phyloP scores from a whole-genome alignment of 805 yeast species.

The Candida tibetensis region DNA sequence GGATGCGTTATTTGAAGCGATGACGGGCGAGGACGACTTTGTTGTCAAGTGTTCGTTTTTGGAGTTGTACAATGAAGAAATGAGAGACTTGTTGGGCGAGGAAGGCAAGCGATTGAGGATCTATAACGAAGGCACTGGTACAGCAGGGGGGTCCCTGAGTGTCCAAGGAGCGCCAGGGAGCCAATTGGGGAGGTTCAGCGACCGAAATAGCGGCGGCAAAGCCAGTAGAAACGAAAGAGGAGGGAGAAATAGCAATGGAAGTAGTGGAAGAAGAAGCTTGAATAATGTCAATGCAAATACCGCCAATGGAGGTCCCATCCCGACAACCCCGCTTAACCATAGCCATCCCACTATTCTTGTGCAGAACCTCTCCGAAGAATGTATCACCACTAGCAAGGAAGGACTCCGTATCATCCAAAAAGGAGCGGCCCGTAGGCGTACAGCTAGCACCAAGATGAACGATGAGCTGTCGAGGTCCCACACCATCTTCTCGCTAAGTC shows the following conservation, averaged over 20 bases:
- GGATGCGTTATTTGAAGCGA: conserved; percentile 47
- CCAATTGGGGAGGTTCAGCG: neutral
- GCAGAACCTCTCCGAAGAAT: conserved; percentile 63
- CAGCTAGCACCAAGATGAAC: conserved; percentile 72
- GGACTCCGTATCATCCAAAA: conserved; percentile 54
- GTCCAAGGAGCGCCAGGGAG: neutral
- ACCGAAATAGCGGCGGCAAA: neutral
- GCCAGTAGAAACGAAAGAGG: too few species aligned
- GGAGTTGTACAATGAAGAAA: conserved; percentile 85
- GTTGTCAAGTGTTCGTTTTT: conserved; percentile 75
- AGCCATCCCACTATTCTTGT: conserved; percentile 51
- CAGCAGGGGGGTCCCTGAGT: neutral
- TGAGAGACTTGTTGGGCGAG: conserved; percentile 63
- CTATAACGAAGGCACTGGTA: conserved; percentile 25
- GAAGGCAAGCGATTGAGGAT: conserved; percentile 42
- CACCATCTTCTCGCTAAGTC: conserved; percentile 65
- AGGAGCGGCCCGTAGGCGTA: conserved; percentile 60
- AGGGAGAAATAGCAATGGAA: neutral
- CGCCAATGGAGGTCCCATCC: too few species aligned
- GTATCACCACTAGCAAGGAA: conserved; percentile 50
- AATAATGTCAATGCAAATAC: neutral
- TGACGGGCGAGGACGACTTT: conserved; percentile 48
- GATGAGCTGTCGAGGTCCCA: conserved; percentile 75
- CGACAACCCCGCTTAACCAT: too few species aligned
- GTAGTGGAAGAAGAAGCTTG: neutral